Evolutionary conservation across 2,329 filamentous ascomycete species (phyloP), one percentile per base, ranked within the genome.

Genomic region (Stenocarpella maydis): DNA sequence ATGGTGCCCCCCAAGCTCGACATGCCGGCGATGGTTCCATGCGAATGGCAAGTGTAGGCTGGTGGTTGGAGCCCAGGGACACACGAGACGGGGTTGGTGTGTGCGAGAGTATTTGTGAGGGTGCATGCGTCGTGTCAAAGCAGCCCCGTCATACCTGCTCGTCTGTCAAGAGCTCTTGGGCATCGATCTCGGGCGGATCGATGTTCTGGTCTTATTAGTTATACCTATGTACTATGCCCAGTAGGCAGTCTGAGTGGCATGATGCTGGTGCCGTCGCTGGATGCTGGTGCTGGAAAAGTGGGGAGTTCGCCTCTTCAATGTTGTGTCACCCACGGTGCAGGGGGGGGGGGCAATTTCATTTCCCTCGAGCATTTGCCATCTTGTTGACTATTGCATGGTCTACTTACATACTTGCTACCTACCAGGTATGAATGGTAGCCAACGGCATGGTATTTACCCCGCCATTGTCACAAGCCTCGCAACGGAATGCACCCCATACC

Each of bases 21-120:
- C 67, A 71, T 71, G 50, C 70, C 55, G 50, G 64, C 55, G 43
- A 60, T 34, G 43, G 43, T 67, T 67, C 70, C 70, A 71, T 71
- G 58, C 60, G 70, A 69, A 37, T 67, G 52, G 39, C 45, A 15
- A 58, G 12, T 58, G 41, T 34, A 26, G 58, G 37, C 50, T 28
- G 45, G 65, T 21, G 6, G 24, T 34, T 31, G 26, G 26, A 24
- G 17, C 7, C 53, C 19, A 3, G 31, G 37, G 19, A 50, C 45
- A 50, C 45, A 28, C 19, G 26, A 53, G 24, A n/a, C 39, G n/a
- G n/a, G n/a, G n/a, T n/a, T n/a, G n/a, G 15, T 52, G 21, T 21
- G 9, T 3, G 12, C 10, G 39, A 12, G 39, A 15, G 39, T 28
- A 17, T 53, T 9, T 53, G 21, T 34, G n/a, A 28, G 21, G 19